Percentiles rank a stretch among this genome's conserved stretches.
These are phyloP conservation scores for Orychophragmus violaceus DNA, from an alignment of 345 rosid species.

Conservation along the genomic window DNA sequence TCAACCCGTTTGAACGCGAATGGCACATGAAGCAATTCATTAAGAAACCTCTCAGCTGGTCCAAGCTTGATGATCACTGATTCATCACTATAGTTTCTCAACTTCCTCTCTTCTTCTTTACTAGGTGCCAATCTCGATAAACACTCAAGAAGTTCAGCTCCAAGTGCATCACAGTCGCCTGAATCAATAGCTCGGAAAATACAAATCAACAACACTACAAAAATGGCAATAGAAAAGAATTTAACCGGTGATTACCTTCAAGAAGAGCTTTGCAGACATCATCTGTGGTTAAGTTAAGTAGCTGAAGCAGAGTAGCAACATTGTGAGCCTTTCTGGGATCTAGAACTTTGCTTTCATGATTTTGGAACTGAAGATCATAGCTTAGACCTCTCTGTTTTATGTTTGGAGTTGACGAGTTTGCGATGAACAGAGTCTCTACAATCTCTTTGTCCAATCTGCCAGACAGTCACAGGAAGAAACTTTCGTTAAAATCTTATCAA, in stretches of 20 bases:
- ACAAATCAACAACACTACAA: background rate
- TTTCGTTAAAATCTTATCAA: background rate
- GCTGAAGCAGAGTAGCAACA: conserved; percentile 78
- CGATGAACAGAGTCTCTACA: conserved; percentile 80
- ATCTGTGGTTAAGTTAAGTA: conserved; percentile 65
- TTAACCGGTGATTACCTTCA: conserved; percentile 49
- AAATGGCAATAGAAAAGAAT: background rate
- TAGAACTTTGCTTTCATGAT: too few relatives aligned
- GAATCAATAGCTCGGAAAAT: conserved; percentile 23
- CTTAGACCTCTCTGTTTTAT: conserved; percentile 44
- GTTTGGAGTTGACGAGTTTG: conserved; percentile 49
- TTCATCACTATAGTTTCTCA: conserved; percentile 66
- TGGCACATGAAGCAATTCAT: conserved; percentile 29
- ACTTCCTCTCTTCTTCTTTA: conserved; percentile 71
- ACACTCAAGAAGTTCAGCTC: conserved; percentile 84
- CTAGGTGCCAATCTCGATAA: conserved; percentile 74
- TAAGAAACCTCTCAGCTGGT: conserved; percentile 29
- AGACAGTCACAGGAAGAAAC: conserved; percentile 7
- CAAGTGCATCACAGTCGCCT: conserved; percentile 75
- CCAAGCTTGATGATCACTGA: conserved; percentile 43
- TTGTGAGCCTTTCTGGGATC: too few relatives aligned
- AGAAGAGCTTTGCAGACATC: conserved; percentile 90
- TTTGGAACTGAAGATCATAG: too few relatives aligned
- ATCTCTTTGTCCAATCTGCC: conserved; percentile 90
- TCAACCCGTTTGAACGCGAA: conserved; percentile 13